phyloP scores from a whole-genome alignment of 345 rosid species.

The Eutrema japonicum region DNA sequence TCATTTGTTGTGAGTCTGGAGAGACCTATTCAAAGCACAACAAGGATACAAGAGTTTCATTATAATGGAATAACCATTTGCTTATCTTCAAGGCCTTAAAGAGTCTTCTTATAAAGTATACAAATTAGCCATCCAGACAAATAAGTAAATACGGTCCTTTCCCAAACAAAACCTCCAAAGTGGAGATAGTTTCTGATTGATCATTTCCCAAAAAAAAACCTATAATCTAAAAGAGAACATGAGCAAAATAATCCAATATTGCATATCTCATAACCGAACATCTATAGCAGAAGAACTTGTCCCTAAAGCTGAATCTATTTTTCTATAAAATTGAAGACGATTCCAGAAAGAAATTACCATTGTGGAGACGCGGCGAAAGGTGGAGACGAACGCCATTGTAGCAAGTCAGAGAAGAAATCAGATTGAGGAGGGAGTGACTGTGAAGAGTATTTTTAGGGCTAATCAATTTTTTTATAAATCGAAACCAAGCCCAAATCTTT shows the following conservation, averaged over 20 bases:
- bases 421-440: background rate
- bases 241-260: background rate
- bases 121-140: background rate
- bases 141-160: background rate
- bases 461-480: background rate
- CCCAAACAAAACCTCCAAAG: too few relatives aligned
- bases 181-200: background rate
- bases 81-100: background rate
- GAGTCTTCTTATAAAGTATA: background rate
- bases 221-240: background rate
- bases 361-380: slow-evolving; percentile 55
- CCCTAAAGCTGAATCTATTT: background rate
- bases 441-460: background rate
- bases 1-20: slow-evolving; percentile 75
- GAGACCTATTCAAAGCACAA: slow-evolving; percentile 56
- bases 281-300: background rate
- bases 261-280: background rate
- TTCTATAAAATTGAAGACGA: background rate
- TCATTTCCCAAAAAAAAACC: background rate
- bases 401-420: background rate
- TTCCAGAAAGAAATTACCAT: slow-evolving; percentile 47
- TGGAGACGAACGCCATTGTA: slow-evolving; percentile 65
- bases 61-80: background rate
- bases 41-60: slow-evolving; percentile 1
- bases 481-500: background rate